Evolutionary conservation across 345 rosid genomes (phyloP).

Genomic region (Anacardium occidentale): DNA sequence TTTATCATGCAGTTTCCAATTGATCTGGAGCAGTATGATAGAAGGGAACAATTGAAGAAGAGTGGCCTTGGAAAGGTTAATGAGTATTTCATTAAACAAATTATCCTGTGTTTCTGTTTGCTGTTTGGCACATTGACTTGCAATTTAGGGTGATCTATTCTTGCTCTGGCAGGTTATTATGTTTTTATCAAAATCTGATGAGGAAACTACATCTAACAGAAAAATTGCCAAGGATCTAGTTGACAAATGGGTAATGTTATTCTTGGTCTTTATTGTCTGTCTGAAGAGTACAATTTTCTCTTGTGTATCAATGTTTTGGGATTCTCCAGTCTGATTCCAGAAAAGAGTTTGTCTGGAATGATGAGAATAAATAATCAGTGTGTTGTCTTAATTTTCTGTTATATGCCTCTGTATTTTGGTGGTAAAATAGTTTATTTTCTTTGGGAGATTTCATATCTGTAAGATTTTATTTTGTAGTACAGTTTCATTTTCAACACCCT

Average conservation of each 20-base stretch:
- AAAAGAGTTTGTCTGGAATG: background rate
- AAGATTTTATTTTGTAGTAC: background rate
- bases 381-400: background rate
- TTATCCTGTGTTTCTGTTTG: background rate
- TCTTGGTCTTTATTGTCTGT: background rate
- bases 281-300: no score
- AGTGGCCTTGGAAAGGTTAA: constrained; percentile 98
- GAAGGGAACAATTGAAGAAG: constrained; percentile 88
- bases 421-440: background rate
- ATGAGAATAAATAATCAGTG: background rate
- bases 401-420: background rate
- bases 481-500: no score
- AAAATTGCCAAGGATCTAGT: constrained; percentile 96
- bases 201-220: constrained; percentile 91
- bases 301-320: no score
- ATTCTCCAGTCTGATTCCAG: background rate
- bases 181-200: constrained; percentile 96
- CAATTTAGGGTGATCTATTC: constrained; percentile 16
- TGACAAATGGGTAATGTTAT: constrained; percentile 83
- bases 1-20: constrained; percentile 69
- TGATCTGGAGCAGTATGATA: constrained; percentile 91
- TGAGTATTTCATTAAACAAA: constrained; percentile 1
- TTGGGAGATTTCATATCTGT: background rate
- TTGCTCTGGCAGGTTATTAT: constrained; percentile 68
- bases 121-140: background rate